Conservation (phyloP, 257 asterid genomes). For the Solanum rostratum region DNA sequence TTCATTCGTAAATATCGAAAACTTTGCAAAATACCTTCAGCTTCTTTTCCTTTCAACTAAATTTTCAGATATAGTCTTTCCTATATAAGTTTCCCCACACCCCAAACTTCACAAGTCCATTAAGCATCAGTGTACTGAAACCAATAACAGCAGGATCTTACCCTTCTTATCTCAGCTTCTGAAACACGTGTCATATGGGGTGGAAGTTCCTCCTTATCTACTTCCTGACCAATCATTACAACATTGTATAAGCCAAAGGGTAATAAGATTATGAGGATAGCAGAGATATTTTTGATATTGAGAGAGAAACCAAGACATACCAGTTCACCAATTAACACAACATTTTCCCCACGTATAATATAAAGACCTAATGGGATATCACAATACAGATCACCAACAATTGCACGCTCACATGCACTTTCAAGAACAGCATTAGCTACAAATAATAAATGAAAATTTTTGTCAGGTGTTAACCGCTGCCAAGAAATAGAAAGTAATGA, state of each 20-base stretch:
- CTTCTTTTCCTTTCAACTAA: neutral
- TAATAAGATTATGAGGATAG: neutral
- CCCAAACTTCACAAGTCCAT: neutral
- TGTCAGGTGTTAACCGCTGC: slow-evolving; percentile 1
- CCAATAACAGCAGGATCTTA: slow-evolving; percentile 16
- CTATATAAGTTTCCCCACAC: neutral
- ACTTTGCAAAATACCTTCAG: neutral
- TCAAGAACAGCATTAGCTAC: slow-evolving; percentile 97
- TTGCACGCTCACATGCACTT: slow-evolving; percentile 89
- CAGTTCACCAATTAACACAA: slow-evolving; percentile 96
- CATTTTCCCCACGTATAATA: slow-evolving; percentile 94
- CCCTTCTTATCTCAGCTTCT: slow-evolving; percentile 64
- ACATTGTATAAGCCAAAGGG: neutral
- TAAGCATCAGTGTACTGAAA: neutral
- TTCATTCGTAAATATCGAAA: neutral
- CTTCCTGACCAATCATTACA: slow-evolving; percentile 40
- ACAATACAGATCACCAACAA: slow-evolving; percentile 85
- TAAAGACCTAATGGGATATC: slow-evolving; percentile 88
- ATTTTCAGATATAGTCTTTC: neutral
- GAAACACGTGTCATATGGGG: slow-evolving; percentile 74
- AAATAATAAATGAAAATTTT: neutral
- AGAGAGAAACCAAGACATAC: slow-evolving; percentile 25
- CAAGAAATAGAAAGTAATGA: neutral
- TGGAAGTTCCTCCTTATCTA: slow-evolving; percentile 84
- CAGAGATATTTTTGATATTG: neutral